Conservation (phyloP, 2,329 filamentous ascomycete species). For the Pseudogymnoascus sp. region DNA sequence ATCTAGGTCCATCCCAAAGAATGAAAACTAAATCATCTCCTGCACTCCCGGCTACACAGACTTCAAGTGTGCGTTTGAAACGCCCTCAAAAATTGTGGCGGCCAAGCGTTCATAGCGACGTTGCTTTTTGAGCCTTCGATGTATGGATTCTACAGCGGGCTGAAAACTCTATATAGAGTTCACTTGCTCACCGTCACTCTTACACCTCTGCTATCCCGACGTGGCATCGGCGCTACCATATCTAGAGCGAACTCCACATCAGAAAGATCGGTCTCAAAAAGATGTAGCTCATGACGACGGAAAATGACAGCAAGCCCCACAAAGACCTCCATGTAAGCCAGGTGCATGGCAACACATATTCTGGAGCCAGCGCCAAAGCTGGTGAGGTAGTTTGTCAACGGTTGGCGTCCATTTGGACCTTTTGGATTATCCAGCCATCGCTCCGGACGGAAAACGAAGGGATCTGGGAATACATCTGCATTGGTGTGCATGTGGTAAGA, state of each 20-base stretch:
- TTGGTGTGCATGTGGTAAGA: constrained; percentile 27
- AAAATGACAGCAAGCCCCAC: background rate
- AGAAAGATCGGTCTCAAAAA: background rate
- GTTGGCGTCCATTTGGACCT: background rate
- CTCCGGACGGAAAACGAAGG: constrained; percentile 27
- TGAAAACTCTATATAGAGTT: background rate
- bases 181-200: background rate
- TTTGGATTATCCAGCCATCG: constrained; percentile 24
- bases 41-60: background rate
- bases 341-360: constrained; percentile 27
- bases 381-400: constrained; percentile 18
- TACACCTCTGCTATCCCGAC: background rate
- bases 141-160: background rate
- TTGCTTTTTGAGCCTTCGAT: background rate
- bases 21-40: background rate
- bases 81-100: background rate
- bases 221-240: background rate
- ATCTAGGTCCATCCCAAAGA: background rate
- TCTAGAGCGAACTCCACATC: background rate
- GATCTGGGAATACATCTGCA: constrained; percentile 22
- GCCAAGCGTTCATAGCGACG: no score
- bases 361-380: constrained; percentile 32
- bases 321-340: constrained; percentile 17
- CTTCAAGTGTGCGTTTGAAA: background rate
- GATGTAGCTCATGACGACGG: background rate